Evolutionary conservation across 2,329 filamentous ascomycete genomes (phyloP), one percentile per base, ranked within the genome.

Genomic region (Arthroderma uncinatum): DNA sequence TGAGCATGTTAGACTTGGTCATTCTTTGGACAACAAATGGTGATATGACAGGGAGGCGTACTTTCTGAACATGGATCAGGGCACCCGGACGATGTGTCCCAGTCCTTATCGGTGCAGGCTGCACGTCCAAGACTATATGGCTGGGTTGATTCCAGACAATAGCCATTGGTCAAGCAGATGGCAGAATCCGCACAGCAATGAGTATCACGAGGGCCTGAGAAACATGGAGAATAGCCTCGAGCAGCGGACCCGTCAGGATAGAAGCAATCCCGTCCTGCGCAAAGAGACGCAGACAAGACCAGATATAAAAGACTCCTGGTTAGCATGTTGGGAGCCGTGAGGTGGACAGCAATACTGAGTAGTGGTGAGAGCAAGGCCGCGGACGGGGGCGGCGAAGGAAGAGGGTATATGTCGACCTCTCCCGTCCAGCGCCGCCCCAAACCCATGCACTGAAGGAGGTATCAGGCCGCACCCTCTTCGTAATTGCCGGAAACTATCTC

Each of bases 141-240:
- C 25, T 68, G 64, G 28, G 21, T 21, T 23, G 28, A 44, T 5
- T 60, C 53, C 36, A 67, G 54, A 55, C 67, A 70, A 25, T 66
- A 62, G 4, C 68, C 66, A 55, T 70, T 70, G 12, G 63, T 62
- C 25, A 68, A 57, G 48, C 68, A 70, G 52, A 70, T 61, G 16
- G 61, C 61, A 7, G 42, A 57, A 2, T 28, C 37, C 1, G 63
- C 61, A 39, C 67, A 70, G 58, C 67, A 70, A 1, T 59, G 59
- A 7, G 66, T 65, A 57, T 61, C 56, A 8, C 62, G 58, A 14
- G 62, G 61, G 7, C 61, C 60, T 8, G 65, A 62, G 4, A 48
- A 48, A 56, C 67, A 70, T 12, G 68, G 67, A 1, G 64, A 62
- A 42, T 63, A 63, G 5, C 36, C 21, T 0, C 33, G 10, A 4